Evolutionary conservation across 2,329 filamentous ascomycete species (phyloP).

Genomic region (Neurospora crassa): DNA sequence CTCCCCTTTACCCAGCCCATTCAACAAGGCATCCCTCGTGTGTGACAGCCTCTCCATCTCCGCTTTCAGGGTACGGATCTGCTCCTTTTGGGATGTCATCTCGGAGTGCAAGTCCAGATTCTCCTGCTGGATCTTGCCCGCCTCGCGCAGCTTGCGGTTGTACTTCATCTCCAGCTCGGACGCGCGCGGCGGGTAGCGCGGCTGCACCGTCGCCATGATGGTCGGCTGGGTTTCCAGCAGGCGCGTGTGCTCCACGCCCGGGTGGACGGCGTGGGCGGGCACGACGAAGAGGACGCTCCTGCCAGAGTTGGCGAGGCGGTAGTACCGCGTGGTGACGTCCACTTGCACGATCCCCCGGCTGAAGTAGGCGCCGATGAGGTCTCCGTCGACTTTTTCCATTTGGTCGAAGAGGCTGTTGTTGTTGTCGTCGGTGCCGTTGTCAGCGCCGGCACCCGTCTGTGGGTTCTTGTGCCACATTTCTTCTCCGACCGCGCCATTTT

Average conservation of each 20-base stretch:
- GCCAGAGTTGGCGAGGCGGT: conserved; percentile 37
- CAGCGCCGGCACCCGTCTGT: neutral
- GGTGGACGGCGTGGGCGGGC: conserved; percentile 39
- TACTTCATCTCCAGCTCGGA: conserved; percentile 25
- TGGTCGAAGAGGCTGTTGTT: conserved; percentile 5
- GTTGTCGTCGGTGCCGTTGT: conserved; percentile 20
- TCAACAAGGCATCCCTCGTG: conserved; percentile 5
- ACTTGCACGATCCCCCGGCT: conserved; percentile 38
- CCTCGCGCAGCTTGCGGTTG: conserved; percentile 6
- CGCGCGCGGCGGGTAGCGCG: conserved; percentile 22
- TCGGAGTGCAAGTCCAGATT: conserved; percentile 2
- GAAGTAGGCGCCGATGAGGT: conserved; percentile 12
- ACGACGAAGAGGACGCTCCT: conserved; percentile 42
- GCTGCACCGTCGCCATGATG: conserved; percentile 21
- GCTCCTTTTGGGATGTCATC: neutral
- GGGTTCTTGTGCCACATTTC: neutral
- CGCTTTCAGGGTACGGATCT: conserved; percentile 8
- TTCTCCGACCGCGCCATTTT: conserved; percentile 32
- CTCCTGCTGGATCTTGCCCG: conserved; percentile 4
- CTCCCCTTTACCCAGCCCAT: conserved; percentile 7
- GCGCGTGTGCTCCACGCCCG: conserved; percentile 33
- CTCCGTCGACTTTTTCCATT: conserved; percentile 19
- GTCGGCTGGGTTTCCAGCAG: conserved; percentile 35
- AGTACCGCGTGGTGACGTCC: conserved; percentile 42
- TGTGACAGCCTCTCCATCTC: conserved; percentile 5